These are phyloP conservation scores for Penicillium frequentans DNA, from an alignment of 2,329 filamentous ascomycete species.

Conservation along the genomic window DNA sequence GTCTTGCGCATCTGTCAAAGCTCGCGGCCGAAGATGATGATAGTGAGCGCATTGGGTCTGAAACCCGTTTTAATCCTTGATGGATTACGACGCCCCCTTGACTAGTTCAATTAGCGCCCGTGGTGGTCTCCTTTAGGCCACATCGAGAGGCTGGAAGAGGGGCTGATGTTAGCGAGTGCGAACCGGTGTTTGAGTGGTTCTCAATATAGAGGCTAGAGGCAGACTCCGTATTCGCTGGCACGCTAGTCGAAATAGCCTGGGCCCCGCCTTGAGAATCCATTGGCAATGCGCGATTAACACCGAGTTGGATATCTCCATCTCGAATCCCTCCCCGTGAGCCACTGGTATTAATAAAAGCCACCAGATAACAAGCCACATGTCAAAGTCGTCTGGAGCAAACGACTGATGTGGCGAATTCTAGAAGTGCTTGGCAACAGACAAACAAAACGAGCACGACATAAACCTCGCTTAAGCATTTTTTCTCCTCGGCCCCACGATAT, in stretches of 20 bases:
- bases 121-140: not conserved
- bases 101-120: not conserved
- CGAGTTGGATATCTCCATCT: not conserved
- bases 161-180: not conserved
- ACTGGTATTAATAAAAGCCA: not conserved
- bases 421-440: not conserved
- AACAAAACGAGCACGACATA: not conserved
- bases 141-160: not conserved
- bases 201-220: not conserved
- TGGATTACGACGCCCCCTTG: not conserved
- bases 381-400: not conserved
- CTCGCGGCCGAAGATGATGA: not conserved
- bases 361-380: not conserved
- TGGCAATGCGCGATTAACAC: no score
- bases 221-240: not conserved
- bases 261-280: no score
- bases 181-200: not conserved
- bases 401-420: not conserved
- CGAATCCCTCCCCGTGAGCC: not conserved
- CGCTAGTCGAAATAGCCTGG: not conserved
- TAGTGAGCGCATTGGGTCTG: not conserved
- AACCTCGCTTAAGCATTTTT: not conserved
- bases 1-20: not conserved
- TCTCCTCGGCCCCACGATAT: not conserved
- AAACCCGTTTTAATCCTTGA: not conserved